phyloP scores from a whole-genome alignment of 2,329 filamentous ascomycete species.

The Tolypocladium cylindrosporum region DNA sequence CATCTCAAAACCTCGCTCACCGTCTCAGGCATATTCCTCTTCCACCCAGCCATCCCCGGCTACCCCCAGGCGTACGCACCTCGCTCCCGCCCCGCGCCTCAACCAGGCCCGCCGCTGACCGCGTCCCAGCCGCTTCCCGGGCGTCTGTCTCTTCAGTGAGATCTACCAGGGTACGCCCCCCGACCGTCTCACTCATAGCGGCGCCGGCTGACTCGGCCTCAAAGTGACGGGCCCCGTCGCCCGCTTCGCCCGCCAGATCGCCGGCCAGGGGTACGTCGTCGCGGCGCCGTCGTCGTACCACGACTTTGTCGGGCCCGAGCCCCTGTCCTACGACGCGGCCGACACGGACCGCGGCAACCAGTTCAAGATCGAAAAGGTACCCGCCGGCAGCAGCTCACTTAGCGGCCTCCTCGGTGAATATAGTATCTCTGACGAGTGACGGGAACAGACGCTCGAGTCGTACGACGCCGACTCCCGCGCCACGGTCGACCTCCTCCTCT shows the following conservation, averaged over 20 bases:
- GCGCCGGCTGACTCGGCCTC: not conserved
- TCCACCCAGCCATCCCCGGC: conserved; percentile 73
- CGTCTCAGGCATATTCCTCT: conserved; percentile 69
- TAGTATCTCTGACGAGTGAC: not conserved
- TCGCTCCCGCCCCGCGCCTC: too few relatives aligned
- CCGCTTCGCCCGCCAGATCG: conserved; percentile 84
- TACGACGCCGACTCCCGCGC: conserved; percentile 73
- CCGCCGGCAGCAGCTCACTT: not conserved
- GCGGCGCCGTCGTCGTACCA: conserved; percentile 87
- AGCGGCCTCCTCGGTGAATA: not conserved
- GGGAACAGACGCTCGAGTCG: conserved; percentile 59
- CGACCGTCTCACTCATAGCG: not conserved
- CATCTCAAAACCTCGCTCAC: not conserved
- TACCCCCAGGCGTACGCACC: conserved; percentile 69
- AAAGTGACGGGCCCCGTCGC: conserved; percentile 82
- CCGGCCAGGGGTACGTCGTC: conserved; percentile 86
- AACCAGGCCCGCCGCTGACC: not conserved
- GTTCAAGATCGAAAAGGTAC: conserved; percentile 73
- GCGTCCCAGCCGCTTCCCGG: conserved; percentile 57
- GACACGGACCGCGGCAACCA: conserved; percentile 83
- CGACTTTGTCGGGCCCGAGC: conserved; percentile 79
- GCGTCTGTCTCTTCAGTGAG: conserved; percentile 82
- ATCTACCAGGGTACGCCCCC: conserved; percentile 74
- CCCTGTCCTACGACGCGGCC: conserved; percentile 74
- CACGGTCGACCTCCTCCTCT: conserved; percentile 60